These are phyloP conservation scores for Thermothielavioides terrestris DNA, from an alignment of 495 filamentous ascomycete species.

Conservation along the genomic window DNA sequence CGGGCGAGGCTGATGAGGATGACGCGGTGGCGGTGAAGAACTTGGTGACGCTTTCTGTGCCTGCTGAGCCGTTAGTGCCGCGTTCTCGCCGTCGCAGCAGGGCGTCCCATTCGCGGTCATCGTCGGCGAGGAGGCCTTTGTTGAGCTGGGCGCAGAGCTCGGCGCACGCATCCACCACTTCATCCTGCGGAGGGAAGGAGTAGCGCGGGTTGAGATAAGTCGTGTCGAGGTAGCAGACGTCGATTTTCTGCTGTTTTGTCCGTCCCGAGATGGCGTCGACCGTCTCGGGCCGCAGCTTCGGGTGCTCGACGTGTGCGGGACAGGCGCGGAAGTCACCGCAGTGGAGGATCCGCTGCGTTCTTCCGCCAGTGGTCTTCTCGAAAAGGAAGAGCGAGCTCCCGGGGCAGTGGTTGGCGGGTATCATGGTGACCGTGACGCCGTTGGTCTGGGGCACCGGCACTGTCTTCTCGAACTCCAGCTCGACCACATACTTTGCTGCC, in stretches of 20 bases:
- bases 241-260: slow-evolving; percentile 72
- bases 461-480: slow-evolving; percentile 77
- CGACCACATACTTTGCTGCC: slow-evolving; percentile 74
- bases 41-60: slow-evolving; percentile 30
- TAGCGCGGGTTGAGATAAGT: slow-evolving; percentile 96
- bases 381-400: slow-evolving; percentile 92
- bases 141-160: slow-evolving; percentile 68
- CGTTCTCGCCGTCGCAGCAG: slow-evolving; percentile 23
- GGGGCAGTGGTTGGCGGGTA: slow-evolving; percentile 95
- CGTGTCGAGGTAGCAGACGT: slow-evolving; percentile 93
- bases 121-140: slow-evolving; percentile 20
- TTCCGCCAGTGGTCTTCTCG: slow-evolving; percentile 59
- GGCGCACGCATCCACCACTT: slow-evolving; percentile 78
- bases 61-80: slow-evolving; percentile 15
- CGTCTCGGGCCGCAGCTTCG: slow-evolving; percentile 65
- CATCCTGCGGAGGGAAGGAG: slow-evolving; percentile 80
- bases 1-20: background rate
- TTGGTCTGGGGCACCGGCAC: slow-evolving; percentile 69
- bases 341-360: slow-evolving; percentile 72
- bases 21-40: slow-evolving; percentile 28
- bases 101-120: slow-evolving; percentile 25
- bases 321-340: slow-evolving; percentile 95
- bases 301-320: slow-evolving; percentile 75
- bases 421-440: slow-evolving; percentile 82
- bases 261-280: slow-evolving; percentile 59